Percentiles rank a stretch among this genome's conserved stretches.
Conservation (phyloP, 2,329 filamentous ascomycete species). For the Claviceps arundinis region DNA sequence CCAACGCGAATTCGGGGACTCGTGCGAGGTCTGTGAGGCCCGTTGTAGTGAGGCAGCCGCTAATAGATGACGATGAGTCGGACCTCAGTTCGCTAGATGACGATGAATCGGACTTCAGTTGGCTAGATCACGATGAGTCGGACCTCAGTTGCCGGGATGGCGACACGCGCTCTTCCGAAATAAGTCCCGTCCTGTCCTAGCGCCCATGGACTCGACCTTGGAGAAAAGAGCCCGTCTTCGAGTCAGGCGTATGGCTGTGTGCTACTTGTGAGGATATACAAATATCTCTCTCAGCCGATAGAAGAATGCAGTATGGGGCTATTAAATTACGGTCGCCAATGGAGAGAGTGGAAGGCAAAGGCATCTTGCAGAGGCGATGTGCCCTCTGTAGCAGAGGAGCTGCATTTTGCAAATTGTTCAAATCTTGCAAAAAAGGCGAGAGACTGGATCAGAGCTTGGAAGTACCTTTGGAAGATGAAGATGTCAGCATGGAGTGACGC, state of each 20-base stretch:
- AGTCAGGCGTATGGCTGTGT: conserved; percentile 11
- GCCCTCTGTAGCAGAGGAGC: conserved; percentile 4
- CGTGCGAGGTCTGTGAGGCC: background rate
- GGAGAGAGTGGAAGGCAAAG: conserved; percentile 1
- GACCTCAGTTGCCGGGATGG: background rate
- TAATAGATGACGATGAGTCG: background rate
- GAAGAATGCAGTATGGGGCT: background rate
- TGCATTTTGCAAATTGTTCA: conserved; percentile 7
- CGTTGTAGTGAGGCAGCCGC: background rate
- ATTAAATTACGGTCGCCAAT: conserved; percentile 7
- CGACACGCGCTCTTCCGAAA: background rate
- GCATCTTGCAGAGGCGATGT: conserved; percentile 7
- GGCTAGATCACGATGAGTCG: background rate
- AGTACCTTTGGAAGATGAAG: background rate
- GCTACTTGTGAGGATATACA: conserved; percentile 7
- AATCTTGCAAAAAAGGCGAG: background rate
- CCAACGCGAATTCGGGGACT: no score
- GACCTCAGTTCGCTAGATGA: background rate
- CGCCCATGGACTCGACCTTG: conserved; percentile 2
- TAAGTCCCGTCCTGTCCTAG: background rate
- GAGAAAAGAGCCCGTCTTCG: background rate
- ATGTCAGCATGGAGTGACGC: background rate
- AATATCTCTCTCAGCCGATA: background rate
- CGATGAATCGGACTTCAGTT: background rate
- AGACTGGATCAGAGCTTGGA: background rate